Conservation (phyloP, 305 asterid species). For the Withania somnifera region DNA sequence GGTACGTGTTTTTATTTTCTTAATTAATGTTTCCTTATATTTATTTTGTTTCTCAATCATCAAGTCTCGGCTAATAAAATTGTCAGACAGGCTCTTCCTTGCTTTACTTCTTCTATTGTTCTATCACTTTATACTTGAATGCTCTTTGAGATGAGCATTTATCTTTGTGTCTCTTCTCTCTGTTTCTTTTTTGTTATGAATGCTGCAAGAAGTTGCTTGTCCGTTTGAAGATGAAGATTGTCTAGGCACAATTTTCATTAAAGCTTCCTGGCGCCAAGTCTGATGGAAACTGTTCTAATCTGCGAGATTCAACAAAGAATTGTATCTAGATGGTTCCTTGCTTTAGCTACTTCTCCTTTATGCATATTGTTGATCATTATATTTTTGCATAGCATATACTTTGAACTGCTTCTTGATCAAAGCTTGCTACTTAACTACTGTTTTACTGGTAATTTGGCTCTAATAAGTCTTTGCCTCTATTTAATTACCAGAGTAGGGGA, state of each 20-base stretch:
- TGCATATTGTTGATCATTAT: not conserved
- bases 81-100: not conserved
- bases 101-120: not conserved
- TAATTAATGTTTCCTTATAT: not conserved
- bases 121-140: not conserved
- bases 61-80: not conserved
- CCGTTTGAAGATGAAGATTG: not conserved
- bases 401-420: not conserved
- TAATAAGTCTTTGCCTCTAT: not conserved
- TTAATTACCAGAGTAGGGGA: slow-evolving; percentile 59
- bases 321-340: not conserved
- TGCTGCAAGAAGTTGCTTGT: not conserved
- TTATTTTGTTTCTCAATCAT: not conserved
- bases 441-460: not conserved
- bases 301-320: not conserved
- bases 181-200: not conserved
- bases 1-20: slow-evolving; percentile 26
- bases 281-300: not conserved
- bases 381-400: not conserved
- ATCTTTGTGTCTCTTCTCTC: not conserved
- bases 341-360: not conserved
- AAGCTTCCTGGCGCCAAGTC: not conserved
- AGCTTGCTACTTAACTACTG: slow-evolving; percentile 1
- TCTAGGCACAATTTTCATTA: not conserved
- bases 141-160: not conserved